phyloP scores from a whole-genome alignment of 768 basidiomycete genomes.

The Leucocoprinus birnbaumii region DNA sequence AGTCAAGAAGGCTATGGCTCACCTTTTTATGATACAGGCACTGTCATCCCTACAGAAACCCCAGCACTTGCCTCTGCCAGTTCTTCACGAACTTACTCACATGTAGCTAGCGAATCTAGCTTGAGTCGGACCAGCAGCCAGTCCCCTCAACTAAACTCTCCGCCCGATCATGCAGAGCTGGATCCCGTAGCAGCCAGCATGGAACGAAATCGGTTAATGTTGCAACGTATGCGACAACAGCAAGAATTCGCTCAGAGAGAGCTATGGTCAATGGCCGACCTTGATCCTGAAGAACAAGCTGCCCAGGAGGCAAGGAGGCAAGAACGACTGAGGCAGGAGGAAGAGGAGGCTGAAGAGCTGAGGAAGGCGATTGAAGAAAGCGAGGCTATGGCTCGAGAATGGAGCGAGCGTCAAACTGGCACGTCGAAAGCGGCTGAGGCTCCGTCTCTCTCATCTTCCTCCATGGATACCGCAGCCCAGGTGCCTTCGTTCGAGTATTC shows the following conservation, averaged over 20 bases:
- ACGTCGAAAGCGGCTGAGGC: neutral
- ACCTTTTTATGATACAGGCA: neutral
- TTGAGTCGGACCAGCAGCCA: conserved; percentile 14
- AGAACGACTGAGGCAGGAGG: conserved; percentile 29
- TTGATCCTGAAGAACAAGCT: conserved; percentile 27
- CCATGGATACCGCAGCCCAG: neutral
- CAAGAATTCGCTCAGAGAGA: conserved; percentile 69
- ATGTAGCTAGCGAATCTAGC: conserved; percentile 10
- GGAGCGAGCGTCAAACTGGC: neutral
- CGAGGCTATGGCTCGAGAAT: conserved; percentile 35
- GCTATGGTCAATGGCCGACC: conserved; percentile 39
- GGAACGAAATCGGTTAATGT: conserved; percentile 56
- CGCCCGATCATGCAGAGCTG: conserved; percentile 25
- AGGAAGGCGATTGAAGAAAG: conserved; percentile 62
- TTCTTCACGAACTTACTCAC: conserved; percentile 6
- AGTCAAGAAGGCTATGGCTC: conserved; percentile 4
- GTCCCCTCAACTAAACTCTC: neutral
- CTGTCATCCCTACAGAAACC: conserved; percentile 2
- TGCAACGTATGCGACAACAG: conserved; percentile 62
- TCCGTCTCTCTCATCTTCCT: neutral
- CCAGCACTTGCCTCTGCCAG: conserved; percentile 13
- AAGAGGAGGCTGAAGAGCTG: conserved; percentile 59
- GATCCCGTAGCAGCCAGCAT: conserved; percentile 69
- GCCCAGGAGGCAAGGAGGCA: conserved; percentile 30
- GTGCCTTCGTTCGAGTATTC: neutral